These are phyloP conservation scores for Mycena sp. DNA, from an alignment of 1,284 basidiomycete genomes.

Conservation along the genomic window DNA sequence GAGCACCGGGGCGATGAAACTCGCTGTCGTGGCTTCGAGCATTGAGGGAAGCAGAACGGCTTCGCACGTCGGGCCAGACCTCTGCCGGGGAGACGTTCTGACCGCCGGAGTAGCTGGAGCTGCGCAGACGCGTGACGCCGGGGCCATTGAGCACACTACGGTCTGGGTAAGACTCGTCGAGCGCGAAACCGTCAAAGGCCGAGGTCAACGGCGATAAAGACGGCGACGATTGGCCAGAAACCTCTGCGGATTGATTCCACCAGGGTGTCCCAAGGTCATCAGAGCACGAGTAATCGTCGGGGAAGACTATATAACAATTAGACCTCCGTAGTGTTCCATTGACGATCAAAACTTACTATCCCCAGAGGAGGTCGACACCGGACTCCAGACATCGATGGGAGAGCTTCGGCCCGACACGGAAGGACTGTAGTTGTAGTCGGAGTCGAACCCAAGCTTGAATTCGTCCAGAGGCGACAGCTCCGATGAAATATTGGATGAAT, in stretches of 20 bases:
- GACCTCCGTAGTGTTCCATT: neutral
- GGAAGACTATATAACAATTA: constrained; percentile 19
- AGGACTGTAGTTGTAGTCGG: constrained; percentile 24
- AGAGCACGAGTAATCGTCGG: constrained; percentile 11
- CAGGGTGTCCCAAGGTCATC: constrained; percentile 17
- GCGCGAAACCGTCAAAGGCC: constrained; percentile 14
- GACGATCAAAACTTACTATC: constrained; percentile 7
- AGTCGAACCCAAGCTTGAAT: neutral
- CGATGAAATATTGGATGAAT: constrained; percentile 13
- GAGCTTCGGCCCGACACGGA: constrained; percentile 26
- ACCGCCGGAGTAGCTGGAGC: constrained; percentile 18
- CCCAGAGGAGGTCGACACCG: constrained; percentile 25
- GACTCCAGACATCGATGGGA: constrained; percentile 26
- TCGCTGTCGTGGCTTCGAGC: constrained; percentile 13
- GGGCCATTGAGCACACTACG: constrained; percentile 18
- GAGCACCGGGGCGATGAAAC: constrained; percentile 15
- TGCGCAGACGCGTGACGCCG: constrained; percentile 19
- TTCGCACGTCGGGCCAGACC: constrained; percentile 23
- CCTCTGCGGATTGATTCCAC: neutral
- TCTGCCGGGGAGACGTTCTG: constrained; percentile 12
- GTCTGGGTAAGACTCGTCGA: constrained; percentile 20
- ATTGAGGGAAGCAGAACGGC: constrained; percentile 26
- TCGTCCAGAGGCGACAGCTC: constrained; percentile 20
- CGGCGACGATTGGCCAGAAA: constrained; percentile 23
- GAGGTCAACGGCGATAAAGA: constrained; percentile 26